phyloP scores from a whole-genome alignment of 2,329 filamentous ascomycete genomes.

The Neocucurbitaria cava region DNA sequence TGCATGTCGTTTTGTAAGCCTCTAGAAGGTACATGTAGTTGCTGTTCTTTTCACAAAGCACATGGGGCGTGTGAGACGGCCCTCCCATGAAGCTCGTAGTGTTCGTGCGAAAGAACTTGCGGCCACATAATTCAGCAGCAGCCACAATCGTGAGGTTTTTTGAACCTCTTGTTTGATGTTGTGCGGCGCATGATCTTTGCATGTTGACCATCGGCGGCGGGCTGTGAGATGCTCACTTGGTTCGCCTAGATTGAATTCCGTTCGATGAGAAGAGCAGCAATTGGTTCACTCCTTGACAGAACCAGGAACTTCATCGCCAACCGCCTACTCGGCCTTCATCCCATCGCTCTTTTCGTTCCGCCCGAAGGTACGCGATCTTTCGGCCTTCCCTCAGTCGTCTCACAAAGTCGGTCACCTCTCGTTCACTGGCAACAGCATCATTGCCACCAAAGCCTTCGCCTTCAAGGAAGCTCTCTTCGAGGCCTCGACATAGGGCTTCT shows the following conservation, averaged over 20 bases:
- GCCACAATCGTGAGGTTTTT: too few relatives aligned
- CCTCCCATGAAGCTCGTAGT: too few relatives aligned
- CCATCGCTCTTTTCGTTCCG: slow-evolving; percentile 91
- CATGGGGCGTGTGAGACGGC: too few relatives aligned
- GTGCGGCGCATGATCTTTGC: too few relatives aligned
- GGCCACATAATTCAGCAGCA: too few relatives aligned
- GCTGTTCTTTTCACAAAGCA: too few relatives aligned
- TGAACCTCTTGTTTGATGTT: too few relatives aligned
- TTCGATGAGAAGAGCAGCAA: background rate
- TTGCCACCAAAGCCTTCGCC: slow-evolving; percentile 54
- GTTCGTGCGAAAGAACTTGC: too few relatives aligned
- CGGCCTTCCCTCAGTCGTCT: slow-evolving; percentile 80
- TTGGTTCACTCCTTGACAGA: background rate
- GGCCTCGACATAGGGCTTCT: slow-evolving; percentile 76
- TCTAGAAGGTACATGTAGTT: too few relatives aligned
- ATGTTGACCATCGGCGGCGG: too few relatives aligned
- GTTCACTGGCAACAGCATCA: slow-evolving; percentile 68
- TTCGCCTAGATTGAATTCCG: background rate
- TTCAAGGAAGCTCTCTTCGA: slow-evolving; percentile 94
- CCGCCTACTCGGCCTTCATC: slow-evolving; percentile 94
- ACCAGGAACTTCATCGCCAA: slow-evolving; percentile 67
- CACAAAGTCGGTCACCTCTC: slow-evolving; percentile 87
- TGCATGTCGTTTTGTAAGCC: too few relatives aligned
- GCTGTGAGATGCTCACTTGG: background rate
- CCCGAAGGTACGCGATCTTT: slow-evolving; percentile 77